Evolutionary conservation across 2,329 filamentous ascomycete species (phyloP), one percentile per base, ranked within the genome.

Genomic region (Scedosporium dehoogii): DNA sequence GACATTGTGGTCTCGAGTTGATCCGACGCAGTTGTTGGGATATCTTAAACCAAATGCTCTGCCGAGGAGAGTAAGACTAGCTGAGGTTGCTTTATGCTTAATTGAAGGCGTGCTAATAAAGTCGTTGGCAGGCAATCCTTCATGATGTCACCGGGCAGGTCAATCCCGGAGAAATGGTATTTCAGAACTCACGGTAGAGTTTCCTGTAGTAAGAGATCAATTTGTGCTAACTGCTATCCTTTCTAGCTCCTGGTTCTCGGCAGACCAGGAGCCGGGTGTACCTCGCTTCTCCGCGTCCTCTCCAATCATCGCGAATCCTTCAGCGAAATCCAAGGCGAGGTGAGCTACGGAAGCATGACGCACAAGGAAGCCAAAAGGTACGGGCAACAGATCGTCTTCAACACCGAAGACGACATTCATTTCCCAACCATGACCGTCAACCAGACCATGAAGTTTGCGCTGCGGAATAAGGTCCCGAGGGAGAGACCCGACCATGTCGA

Each of bases 371-470:
- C 71, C 5, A 66, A 62, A 59, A 65, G 65, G 33, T 68, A 68
- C 56, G 65, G 69, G 2, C 68, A 71, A 18, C 68, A 73, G 25
- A 69, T 73, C n/a, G 65, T 70, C 4, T 69, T 73, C 59, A 73
- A 72, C 59, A 72, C 70, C 0, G 71, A 73, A 66, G 70, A 79
- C 62, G 87, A 90, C 67, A 71, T 88, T 0, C 87, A 90, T 70
- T 90, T 89, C 65, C 84, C 88, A 0, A 87, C 86, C 0, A 73
- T 91, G 23, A 86, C 82, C 1, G 88, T 90, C 4, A 80, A 83
- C 55, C 77, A 87, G 63, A 91, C 88, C 0, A 73, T 91, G 1
- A 76, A 79, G 5, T 91, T 91, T 71, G 88, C 88, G 0, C 75
- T 88, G 3, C 81, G 83, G 69, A 86, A 85, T 0, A 77, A 85